phyloP scores from a whole-genome alignment of 2,329 filamentous ascomycete species.

The Pseudofabraea citricarpa region DNA sequence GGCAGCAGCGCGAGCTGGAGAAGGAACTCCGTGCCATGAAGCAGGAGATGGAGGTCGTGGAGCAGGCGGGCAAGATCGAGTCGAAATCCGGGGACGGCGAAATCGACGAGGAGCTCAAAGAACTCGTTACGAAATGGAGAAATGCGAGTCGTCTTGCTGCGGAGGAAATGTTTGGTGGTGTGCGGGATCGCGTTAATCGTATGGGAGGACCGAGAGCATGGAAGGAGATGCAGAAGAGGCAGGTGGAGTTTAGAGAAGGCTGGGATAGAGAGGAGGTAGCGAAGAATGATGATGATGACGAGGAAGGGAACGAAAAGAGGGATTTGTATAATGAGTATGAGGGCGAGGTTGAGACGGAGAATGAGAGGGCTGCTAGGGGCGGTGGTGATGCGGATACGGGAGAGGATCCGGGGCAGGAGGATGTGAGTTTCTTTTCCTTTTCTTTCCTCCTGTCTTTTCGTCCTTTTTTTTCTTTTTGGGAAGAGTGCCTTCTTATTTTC shows the following conservation, averaged over 20 bases:
- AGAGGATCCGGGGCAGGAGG: constrained; percentile 33
- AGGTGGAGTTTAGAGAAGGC: constrained; percentile 33
- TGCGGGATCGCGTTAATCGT: constrained; percentile 53
- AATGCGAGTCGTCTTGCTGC: constrained; percentile 55
- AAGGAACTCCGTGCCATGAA: constrained; percentile 23
- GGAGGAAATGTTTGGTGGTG: constrained; percentile 60
- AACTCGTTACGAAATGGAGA: constrained; percentile 56
- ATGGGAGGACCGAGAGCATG: constrained; percentile 60
- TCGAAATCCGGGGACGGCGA: constrained; percentile 42
- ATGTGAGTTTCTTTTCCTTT: constrained; percentile 35
- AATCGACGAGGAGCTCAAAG: constrained; percentile 49
- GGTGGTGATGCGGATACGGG: constrained; percentile 27
- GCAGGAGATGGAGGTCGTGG: constrained; percentile 41
- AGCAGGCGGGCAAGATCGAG: constrained; percentile 49
- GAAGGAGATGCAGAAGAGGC: constrained; percentile 43
- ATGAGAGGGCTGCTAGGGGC: constrained; percentile 28
- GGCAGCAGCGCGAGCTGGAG: constrained; percentile 28
- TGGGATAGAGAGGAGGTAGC: constrained; percentile 31
- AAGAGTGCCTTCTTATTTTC: too few species aligned
- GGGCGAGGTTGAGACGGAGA: constrained; percentile 28
- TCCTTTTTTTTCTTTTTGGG: too few species aligned
- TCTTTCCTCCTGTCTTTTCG: too few species aligned
- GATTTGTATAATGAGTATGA: constrained; percentile 28
- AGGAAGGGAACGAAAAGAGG: constrained; percentile 29
- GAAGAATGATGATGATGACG: constrained; percentile 26